Evolutionary conservation across 257 asterid species (phyloP), one percentile per base, ranked within the genome.

Genomic region (Plantago ovata): DNA sequence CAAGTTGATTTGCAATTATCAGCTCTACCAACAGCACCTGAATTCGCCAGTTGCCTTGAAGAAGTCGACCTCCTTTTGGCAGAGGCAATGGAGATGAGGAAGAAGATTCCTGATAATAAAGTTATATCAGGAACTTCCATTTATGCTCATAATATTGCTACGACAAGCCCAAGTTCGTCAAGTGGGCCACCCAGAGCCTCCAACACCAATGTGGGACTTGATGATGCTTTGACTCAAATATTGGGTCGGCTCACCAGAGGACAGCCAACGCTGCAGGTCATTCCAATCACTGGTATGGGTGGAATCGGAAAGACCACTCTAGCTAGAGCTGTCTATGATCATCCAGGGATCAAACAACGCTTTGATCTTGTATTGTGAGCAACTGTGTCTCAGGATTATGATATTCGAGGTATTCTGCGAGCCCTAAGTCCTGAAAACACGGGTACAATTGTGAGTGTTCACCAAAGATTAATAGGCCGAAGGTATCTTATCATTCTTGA

Each of bases 381-480:
- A 18, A 55, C 61, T 16, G 40, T 55, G 16, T 55, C 60, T 33
- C 60, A 55, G 18, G 45, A 36, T 1, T 36, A 33, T 20, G 16
- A n/a, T 32, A n/a, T 53, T 12, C 13, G 20, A 32, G 14, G 32
- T 6, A 53, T 46, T 16, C 38, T 53, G 3, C 22, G 9, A 16
- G 7, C 42, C 5, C 21, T 28, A 19, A 16, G 24, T n/a, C 11
- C 32, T 33, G 0, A 0, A 41, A 41, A n/a, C n/a, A n/a, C n/a
- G n/a, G n/a, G 9, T 6, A 46, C 19, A 16, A 13, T 12, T 1
- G 52, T 15, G 52, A 11, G 10, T 46, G 52, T 46, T 3, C 19
- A 46, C 15, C 15, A 16, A 16, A 46, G 16, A 3, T 46, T 46
- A 24, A 46, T 15, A 24, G 23, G 23, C 21, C 7, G 9, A 18